Base-by-base conservation (phyloP, 352 stramenopile genomes). In the Globisporangium alternatum region DNA sequence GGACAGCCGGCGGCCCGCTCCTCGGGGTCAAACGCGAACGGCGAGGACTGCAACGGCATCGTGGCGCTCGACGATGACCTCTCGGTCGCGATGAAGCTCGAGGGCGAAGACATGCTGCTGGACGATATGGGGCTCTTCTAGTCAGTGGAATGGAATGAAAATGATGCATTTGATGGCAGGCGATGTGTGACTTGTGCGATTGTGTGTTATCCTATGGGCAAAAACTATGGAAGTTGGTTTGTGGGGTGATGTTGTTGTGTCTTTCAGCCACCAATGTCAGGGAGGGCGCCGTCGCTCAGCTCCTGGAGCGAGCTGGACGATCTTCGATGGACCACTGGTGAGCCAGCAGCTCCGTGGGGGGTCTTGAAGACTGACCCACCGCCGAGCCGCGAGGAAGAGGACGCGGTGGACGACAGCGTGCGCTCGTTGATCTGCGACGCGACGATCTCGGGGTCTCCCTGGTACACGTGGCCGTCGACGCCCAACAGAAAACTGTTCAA, bases 81-180 rank as follows among this genome's bases (percentile, higher is more conserved):
- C 39, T 78, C 78, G 1, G 80, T 82, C 8, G 73, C 83, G 5
- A 91, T 95, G 77, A 95, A 95, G 67, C 78, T 95, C 58, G 86
- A 95, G 43, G 83, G 83, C 39, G 86, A 90, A 53, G 81, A 87
- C 60, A 92, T 92, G 77, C 74, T 95, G 37, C 67, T 95, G 68
- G 86, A 93, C 59, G 86, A 95, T 58, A 95, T 95, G 80, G 81
- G 80, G 63, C 89, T 95, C 64, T 95, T 91, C 65, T 95, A 81
- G 71, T 31, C 30, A 57, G 43, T 49, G 22, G n/a, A 41, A 44
- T 51, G 44, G 44, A 51, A 47, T 22, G 41, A 17, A 22, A 22
- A 22, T 17, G 39, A 17, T 45, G 39, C 39, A 45, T n/a, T 45
- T 19, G 39, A 9, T 47, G 13, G 17, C 17, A 47, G 15, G 41